These are phyloP conservation scores for Myriosclerotinia duriaeana DNA, from an alignment of 2,329 filamentous ascomycete genomes.

Conservation along the genomic window DNA sequence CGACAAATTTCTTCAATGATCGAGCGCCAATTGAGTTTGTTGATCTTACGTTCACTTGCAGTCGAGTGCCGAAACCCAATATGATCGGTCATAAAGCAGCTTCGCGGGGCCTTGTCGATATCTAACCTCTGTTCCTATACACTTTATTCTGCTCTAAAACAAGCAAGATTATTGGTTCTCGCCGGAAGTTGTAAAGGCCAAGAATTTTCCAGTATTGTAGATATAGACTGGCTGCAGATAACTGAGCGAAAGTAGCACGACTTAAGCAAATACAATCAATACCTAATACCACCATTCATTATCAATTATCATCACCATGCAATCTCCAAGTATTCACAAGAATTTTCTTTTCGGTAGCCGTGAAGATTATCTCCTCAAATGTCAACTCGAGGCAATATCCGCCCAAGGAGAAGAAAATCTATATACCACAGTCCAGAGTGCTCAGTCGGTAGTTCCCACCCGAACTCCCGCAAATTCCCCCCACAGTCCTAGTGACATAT, in stretches of 20 bases:
- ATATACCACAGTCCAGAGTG: neutral
- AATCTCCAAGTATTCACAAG: neutral
- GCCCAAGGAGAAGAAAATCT: neutral
- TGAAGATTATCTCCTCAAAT: constrained; percentile 7
- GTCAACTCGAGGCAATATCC: neutral
- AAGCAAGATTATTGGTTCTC: neutral
- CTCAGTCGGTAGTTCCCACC: neutral
- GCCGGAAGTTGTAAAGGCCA: too few relatives aligned
- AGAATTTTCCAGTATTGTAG: neutral
- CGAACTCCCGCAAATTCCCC: neutral
- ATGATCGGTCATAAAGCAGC: neutral
- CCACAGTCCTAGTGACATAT: neutral
- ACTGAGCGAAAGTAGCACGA: neutral
- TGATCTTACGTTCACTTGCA: neutral
- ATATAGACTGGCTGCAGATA: constrained; percentile 1
- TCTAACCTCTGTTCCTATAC: neutral
- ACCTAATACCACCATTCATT: neutral
- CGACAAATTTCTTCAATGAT: neutral
- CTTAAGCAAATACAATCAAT: neutral
- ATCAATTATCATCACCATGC: neutral
- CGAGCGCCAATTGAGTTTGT: neutral
- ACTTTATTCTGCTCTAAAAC: neutral
- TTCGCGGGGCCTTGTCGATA: neutral
- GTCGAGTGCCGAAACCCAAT: neutral
- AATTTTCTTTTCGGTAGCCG: constrained; percentile 7